These are phyloP conservation scores for Trichoderma reesei DNA, from an alignment of 495 filamentous ascomycete genomes.

Conservation along the genomic window DNA sequence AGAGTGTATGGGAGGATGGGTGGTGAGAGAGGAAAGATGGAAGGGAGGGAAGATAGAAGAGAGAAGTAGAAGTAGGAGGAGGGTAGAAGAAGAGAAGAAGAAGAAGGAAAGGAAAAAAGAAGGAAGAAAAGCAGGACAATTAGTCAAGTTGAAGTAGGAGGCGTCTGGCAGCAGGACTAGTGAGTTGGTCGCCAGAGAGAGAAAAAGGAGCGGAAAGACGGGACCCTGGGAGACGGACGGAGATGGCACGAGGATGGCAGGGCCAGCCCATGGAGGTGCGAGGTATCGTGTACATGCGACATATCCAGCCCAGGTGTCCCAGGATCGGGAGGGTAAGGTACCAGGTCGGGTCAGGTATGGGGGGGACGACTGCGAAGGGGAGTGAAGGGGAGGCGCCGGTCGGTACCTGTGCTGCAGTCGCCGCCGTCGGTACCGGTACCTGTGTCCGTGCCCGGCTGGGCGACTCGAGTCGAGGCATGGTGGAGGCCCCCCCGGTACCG, in stretches of 20 bases:
- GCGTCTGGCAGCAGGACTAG: not conserved
- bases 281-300: too few species aligned
- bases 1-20: not conserved
- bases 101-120: not conserved
- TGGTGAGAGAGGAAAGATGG: not conserved
- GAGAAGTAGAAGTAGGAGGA: not conserved
- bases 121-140: not conserved
- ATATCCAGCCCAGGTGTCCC: too few species aligned
- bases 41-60: not conserved
- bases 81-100: constrained; percentile 6
- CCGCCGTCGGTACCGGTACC: too few species aligned
- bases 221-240: constrained; percentile 8
- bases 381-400: too few species aligned
- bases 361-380: not conserved
- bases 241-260: constrained; percentile 8
- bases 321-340: not conserved
- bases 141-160: constrained; percentile 10
- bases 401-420: too few species aligned
- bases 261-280: too few species aligned
- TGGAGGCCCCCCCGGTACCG: too few species aligned
- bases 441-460: too few species aligned
- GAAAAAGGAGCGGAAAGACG: constrained; percentile 8
- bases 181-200: not conserved
- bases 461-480: too few species aligned
- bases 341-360: not conserved